A percentile compares a stretch with the other conserved stretches of the same genome.
These are phyloP conservation scores for Cystofilobasidium macerans DNA, from an alignment of 768 basidiomycete species.

Conservation along the genomic window DNA sequence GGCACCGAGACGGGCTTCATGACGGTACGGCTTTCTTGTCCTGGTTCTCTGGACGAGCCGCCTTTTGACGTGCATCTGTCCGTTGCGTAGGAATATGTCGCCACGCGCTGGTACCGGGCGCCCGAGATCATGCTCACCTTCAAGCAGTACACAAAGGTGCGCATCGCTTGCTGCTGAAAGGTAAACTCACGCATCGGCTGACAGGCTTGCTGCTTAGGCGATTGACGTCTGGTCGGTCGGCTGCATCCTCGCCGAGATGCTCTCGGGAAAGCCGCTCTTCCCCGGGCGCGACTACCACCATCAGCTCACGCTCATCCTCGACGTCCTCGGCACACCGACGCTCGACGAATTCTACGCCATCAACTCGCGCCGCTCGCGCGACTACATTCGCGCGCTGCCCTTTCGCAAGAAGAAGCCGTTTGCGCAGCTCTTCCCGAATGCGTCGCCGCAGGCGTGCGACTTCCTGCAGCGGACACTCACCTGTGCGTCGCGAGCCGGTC, in stretches of 20 bases:
- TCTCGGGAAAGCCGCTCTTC: slow-evolving; percentile 81
- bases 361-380: slow-evolving; percentile 54
- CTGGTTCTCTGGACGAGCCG: not conserved
- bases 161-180: not conserved
- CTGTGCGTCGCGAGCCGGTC: slow-evolving; percentile 49
- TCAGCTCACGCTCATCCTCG: slow-evolving; percentile 82
- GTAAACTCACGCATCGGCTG: not conserved
- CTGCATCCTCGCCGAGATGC: slow-evolving; percentile 81
- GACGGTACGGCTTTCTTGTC: slow-evolving; percentile 27
- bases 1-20: slow-evolving; percentile 38
- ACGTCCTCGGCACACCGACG: slow-evolving; percentile 62
- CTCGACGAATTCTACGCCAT: slow-evolving; percentile 94
- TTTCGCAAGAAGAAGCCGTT: slow-evolving; percentile 73
- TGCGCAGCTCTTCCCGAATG: slow-evolving; percentile 57
- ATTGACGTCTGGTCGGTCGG: slow-evolving; percentile 47
- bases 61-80: not conserved
- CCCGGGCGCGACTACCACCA: slow-evolving; percentile 92
- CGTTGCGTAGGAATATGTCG: slow-evolving; percentile 65
- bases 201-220: too few species aligned
- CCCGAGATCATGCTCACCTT: slow-evolving; percentile 46
- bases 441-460: slow-evolving; percentile 45
- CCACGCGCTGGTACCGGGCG: slow-evolving; percentile 64
- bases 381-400: slow-evolving; percentile 49
- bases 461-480: slow-evolving; percentile 51
- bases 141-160: slow-evolving; percentile 43